Evolutionary conservation across 768 basidiomycete genomes (phyloP), one percentile per base, ranked within the genome.

Genomic region (Psilocybe subaeruginosa): DNA sequence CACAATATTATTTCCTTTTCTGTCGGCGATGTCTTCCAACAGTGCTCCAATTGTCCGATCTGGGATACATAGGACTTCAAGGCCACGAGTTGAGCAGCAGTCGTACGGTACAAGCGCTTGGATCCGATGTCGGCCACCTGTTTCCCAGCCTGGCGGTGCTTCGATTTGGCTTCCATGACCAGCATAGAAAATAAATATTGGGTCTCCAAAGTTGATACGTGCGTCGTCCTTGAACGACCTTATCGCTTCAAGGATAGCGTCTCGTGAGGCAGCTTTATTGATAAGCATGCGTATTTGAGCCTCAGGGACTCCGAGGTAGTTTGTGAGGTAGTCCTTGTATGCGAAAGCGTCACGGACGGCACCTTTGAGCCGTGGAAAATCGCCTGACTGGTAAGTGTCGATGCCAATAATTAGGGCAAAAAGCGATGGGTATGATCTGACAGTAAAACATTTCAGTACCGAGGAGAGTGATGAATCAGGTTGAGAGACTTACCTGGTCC

Each of bases 1-100:
- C 4, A 54, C 51, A 11, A 88, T 82, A 64, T 88, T 88, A 69
- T 87, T 75, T n/a, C 86, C 86, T 64, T 88, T 88, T 19, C 70
- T 73, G 12, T 72, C 68, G 17, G 77, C 72, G 39, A 88, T 80
- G 54, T 82, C 81, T 51, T 64, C 60, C 19, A 88, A 69, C 75
- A 87, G 80, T 17, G 83, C 79, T 37, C 77, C 58, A 12, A 63
- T 31, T 1, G 49, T 45, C 16, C 47, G 46, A 19, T 59, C 62
- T 11, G 48, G 58, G 53, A 63, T 46, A 8, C 47, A 45, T 14
- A 47, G 60, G 4, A 55, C 41, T 7, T 51, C 50, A 3, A n/a
- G 47, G 16, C 54, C 48, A 14, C 39, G 31, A 33, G n/a, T 39
- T 8, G 29, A 8, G 31, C 37, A 30, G 17, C 45, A 63, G 43